phyloP scores from a whole-genome alignment of 345 rosid species.

The Populus pruinosa region DNA sequence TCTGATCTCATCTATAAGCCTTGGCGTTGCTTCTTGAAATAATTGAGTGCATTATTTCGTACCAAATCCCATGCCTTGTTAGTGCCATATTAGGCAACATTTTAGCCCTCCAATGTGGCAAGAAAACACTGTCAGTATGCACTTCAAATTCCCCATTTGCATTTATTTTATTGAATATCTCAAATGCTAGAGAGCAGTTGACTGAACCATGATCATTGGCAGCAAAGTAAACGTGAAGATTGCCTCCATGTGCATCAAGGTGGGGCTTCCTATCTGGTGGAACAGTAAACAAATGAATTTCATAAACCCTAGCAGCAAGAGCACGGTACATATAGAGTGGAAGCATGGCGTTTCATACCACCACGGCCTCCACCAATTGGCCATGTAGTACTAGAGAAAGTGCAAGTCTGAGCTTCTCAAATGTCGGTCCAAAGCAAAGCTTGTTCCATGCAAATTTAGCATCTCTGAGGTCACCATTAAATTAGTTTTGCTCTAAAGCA shows the following conservation, averaged over 20 bases:
- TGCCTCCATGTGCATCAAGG: slow-evolving; percentile 38
- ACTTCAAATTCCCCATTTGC: slow-evolving; percentile 44
- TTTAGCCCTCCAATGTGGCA: slow-evolving; percentile 64
- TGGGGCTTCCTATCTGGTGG: slow-evolving; percentile 47
- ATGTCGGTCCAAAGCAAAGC: slow-evolving; percentile 48
- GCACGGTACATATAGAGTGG: slow-evolving; percentile 56
- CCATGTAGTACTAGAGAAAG: slow-evolving; percentile 74
- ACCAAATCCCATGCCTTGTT: slow-evolving; percentile 81
- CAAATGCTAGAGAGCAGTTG: slow-evolving; percentile 48
- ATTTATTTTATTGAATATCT: slow-evolving; percentile 49
- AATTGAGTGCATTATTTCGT: slow-evolving; percentile 69
- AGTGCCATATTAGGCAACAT: slow-evolving; percentile 49
- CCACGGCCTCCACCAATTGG: slow-evolving; percentile 60
- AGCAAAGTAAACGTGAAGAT: slow-evolving; percentile 55
- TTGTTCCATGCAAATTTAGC: slow-evolving; percentile 59
- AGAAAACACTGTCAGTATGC: slow-evolving; percentile 67
- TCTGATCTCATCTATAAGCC: slow-evolving; percentile 50
- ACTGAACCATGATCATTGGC: slow-evolving; percentile 60
- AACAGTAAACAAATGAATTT: slow-evolving; percentile 66
- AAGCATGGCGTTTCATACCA: slow-evolving; percentile 78
- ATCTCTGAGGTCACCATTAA: slow-evolving; percentile 58
- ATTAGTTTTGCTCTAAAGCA: not conserved
- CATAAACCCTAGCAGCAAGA: slow-evolving; percentile 58
- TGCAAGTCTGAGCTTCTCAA: slow-evolving; percentile 63
- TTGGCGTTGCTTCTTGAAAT: slow-evolving; percentile 64